These are phyloP conservation scores for Xylaria palmicola DNA, from an alignment of 495 filamentous ascomycete species.

Conservation along the genomic window DNA sequence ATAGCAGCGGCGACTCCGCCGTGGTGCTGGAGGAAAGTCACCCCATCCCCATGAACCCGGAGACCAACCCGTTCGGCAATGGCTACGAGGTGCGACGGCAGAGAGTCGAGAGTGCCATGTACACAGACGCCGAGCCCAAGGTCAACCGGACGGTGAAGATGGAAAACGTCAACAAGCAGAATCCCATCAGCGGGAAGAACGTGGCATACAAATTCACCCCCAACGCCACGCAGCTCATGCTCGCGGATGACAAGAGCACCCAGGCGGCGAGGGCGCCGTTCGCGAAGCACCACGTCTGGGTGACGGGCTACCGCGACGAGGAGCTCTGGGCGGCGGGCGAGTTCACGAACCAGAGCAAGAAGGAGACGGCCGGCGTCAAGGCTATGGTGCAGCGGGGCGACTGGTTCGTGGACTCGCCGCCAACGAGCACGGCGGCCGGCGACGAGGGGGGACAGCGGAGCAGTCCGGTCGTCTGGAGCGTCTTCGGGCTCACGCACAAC, in stretches of 20 bases:
- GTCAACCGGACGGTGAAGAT: conserved; percentile 78
- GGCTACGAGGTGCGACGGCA: conserved; percentile 59
- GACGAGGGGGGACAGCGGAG: conserved; percentile 28
- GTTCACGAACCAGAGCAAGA: conserved; percentile 74
- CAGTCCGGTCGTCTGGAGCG: conserved; percentile 57
- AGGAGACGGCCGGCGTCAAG: conserved; percentile 31
- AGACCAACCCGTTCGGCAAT: conserved; percentile 75
- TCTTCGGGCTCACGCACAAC: conserved; percentile 61
- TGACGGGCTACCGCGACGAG: conserved; percentile 72
- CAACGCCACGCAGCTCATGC: conserved; percentile 75
- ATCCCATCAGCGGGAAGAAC: conserved; percentile 71
- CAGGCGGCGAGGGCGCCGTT: conserved; percentile 79
- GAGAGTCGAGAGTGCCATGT: conserved; percentile 54
- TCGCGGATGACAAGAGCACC: conserved; percentile 66
- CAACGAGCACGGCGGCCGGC: conserved; percentile 22
- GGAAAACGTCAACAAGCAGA: conserved; percentile 63
- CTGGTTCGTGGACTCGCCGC: conserved; percentile 29
- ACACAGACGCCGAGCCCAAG: conserved; percentile 60
- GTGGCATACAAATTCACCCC: conserved; percentile 77
- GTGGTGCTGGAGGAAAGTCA: conserved; percentile 66
- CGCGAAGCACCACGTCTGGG: conserved; percentile 77
- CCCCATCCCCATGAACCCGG: conserved; percentile 46
- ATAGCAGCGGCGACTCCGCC: conserved; percentile 71
- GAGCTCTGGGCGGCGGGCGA: conserved; percentile 81
- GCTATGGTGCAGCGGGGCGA: conserved; percentile 32